Conservation (phyloP, 2,329 filamentous ascomycete genomes). For the Dothideomycetes sp. region DNA sequence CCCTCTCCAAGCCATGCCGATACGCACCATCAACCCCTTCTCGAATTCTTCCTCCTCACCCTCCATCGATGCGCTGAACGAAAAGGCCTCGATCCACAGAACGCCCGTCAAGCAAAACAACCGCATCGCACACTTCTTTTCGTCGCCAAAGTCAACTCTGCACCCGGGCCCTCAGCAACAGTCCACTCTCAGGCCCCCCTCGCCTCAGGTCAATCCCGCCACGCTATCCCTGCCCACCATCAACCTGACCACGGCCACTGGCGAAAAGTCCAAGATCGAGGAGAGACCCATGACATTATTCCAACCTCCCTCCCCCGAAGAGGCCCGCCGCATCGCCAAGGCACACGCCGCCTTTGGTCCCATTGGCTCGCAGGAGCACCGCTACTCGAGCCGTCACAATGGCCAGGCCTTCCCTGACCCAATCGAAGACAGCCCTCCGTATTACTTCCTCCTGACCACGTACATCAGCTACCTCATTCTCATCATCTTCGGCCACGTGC, state of each 20-base stretch:
- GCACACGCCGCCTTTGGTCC: conserved; percentile 89
- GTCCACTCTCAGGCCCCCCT: conserved; percentile 53
- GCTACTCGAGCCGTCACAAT: conserved; percentile 81
- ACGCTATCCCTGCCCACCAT: conserved; percentile 79
- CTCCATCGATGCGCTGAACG: conserved; percentile 42
- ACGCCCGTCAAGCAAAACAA: conserved; percentile 16
- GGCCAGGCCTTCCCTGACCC: conserved; percentile 73
- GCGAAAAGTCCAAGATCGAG: conserved; percentile 65
- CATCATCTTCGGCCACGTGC: conserved; percentile 88
- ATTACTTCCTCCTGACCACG: conserved; percentile 93
- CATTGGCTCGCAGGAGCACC: conserved; percentile 67
- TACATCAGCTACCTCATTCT: conserved; percentile 97
- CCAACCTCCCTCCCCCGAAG: conserved; percentile 75
- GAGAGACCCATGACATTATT: conserved; percentile 72
- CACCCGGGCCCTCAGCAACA: conserved; percentile 40
- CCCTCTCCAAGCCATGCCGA: conserved; percentile 48
- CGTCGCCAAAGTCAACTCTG: conserved; percentile 20
- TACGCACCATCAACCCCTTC: conserved; percentile 52
- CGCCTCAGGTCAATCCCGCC: conserved; percentile 59
- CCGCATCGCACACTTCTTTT: conserved; percentile 21
- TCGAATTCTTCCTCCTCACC: conserved; percentile 41
- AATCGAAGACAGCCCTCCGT: conserved; percentile 88
- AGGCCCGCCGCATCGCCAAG: conserved; percentile 64
- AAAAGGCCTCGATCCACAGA: conserved; percentile 40
- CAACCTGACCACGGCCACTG: conserved; percentile 77